Evolutionary conservation across 352 stramenopile genomes (phyloP).

Genomic region (Globisporangium paroecandrum): DNA sequence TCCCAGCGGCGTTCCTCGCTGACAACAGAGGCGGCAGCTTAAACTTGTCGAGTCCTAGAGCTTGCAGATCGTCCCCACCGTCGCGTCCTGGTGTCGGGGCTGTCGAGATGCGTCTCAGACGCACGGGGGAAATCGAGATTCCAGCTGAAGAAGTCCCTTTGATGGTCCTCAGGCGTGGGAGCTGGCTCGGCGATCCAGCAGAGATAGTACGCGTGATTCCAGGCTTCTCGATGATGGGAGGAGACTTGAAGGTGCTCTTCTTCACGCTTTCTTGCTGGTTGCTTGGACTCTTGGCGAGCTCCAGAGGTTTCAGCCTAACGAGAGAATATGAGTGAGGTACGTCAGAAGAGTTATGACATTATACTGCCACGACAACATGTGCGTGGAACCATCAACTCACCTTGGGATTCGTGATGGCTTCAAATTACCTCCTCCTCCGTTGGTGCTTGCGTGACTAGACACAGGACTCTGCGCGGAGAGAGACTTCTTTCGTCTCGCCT

Average conservation of each 20-base stretch:
- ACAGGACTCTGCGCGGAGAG: not conserved
- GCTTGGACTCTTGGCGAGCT: constrained; percentile 16
- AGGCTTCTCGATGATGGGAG: constrained; percentile 3
- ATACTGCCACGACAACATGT: not conserved
- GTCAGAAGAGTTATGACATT: not conserved
- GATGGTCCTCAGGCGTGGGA: constrained; percentile 21
- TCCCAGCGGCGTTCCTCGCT: not conserved
- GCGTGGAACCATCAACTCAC: constrained; percentile 2
- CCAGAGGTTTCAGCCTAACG: constrained; percentile 41
- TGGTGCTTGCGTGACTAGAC: not conserved
- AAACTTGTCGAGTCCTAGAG: constrained; percentile 18
- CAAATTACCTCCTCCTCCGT: constrained; percentile 1
- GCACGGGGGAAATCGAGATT: constrained; percentile 31
- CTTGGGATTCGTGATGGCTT: constrained; percentile 17
- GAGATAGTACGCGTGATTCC: constrained; percentile 23
- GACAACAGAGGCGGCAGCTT: constrained; percentile 37
- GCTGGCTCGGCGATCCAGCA: constrained; percentile 18
- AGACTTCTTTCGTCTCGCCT: constrained; percentile 1
- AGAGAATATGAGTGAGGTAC: not conserved
- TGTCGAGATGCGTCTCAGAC: constrained; percentile 41
- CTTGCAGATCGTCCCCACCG: not conserved
- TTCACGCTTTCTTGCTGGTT: constrained; percentile 12
- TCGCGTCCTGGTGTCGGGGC: constrained; percentile 22
- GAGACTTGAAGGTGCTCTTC: constrained; percentile 2
- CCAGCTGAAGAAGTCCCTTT: constrained; percentile 15